Conservation (phyloP, 495 filamentous ascomycete species). For the Lasiosphaeriaceae sp. region DNA sequence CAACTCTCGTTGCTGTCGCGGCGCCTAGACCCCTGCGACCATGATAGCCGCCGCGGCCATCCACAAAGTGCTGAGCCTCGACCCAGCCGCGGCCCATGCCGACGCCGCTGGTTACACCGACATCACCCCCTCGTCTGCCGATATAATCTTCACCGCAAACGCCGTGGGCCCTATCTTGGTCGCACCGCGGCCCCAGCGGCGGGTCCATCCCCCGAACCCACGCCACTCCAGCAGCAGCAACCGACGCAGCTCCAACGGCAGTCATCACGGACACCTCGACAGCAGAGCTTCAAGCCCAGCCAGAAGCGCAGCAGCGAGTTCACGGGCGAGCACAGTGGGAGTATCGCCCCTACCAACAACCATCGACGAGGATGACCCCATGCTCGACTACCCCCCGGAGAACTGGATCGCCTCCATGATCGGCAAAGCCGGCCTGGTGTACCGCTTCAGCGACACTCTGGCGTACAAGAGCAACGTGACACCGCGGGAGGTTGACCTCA, state of each 20-base stretch:
- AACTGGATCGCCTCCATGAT: constrained; percentile 18
- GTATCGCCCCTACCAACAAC: not conserved
- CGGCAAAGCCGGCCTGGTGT: constrained; percentile 11
- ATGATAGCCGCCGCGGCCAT: not conserved
- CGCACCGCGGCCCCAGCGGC: not conserved
- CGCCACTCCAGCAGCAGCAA: not conserved
- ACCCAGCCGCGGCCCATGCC: not conserved
- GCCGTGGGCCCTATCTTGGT: not conserved
- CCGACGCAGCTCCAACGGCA: not conserved
- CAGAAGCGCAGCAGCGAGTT: not conserved
- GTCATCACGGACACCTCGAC: not conserved
- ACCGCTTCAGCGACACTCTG: constrained; percentile 13
- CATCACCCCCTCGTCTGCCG: not conserved
- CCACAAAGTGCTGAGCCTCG: not conserved
- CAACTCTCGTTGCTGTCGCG: no score
- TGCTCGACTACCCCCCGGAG: constrained; percentile 16
- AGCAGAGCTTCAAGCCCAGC: not conserved
- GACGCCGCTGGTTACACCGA: not conserved
- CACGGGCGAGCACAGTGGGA: no score
- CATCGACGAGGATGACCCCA: constrained; percentile 16
- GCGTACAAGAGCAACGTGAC: constrained; percentile 19
- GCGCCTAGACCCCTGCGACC: not conserved
- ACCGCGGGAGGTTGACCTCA: constrained; percentile 11
- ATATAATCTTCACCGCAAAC: not conserved
- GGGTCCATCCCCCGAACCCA: not conserved